Evolutionary conservation across 2,329 filamentous ascomycete species (phyloP), one percentile per base, ranked within the genome.

Genomic region (Rhexocercosporidium sp.): DNA sequence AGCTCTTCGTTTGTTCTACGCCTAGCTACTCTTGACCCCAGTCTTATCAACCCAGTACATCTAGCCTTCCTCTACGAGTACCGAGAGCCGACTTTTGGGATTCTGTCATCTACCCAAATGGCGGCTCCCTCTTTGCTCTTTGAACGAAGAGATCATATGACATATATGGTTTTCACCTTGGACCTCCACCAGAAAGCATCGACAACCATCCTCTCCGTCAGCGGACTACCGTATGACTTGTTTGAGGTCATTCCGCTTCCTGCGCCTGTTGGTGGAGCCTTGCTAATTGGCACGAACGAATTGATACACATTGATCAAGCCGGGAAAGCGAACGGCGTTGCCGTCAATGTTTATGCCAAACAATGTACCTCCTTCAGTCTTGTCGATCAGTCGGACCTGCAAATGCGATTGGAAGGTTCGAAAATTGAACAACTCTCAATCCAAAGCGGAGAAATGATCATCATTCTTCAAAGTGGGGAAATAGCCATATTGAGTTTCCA

Each of bases 1-100:
- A 87, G 89, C 74, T 87, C 94, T 39, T 98, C 96, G 66, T 99
- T 98, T 82, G 95, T 98, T 71, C 86, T 99, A 71, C 92, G 94
- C 70, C 85, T 98, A 72, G 93, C 94, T 62, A 89, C 94, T 75
- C 86, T 99, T 80, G 95, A 98, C 79, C 92, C 94, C 70, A 89
- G 87, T 70, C 85, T 99, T 73, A 88, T 95, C 68, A 92, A 97
- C 79, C 94, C 95, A 59, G 89, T 97, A 75, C 93, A 97, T 77
- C 88, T 99, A 76, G 90, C 92, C 64, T 99, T 99, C 79, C 83
- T 99, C 71, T 88, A 98, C 84, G 95, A 98, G 82, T 99, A 99
- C 80, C 90, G 96, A 78, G 96, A 98, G 80, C 95, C 96, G 14
- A 99, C 96, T 0, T 97, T 99, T 81, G 96, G 95, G 65, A 94